These are phyloP conservation scores for Candolleomyces eurysporus DNA, from an alignment of 768 basidiomycete genomes.

Conservation along the genomic window DNA sequence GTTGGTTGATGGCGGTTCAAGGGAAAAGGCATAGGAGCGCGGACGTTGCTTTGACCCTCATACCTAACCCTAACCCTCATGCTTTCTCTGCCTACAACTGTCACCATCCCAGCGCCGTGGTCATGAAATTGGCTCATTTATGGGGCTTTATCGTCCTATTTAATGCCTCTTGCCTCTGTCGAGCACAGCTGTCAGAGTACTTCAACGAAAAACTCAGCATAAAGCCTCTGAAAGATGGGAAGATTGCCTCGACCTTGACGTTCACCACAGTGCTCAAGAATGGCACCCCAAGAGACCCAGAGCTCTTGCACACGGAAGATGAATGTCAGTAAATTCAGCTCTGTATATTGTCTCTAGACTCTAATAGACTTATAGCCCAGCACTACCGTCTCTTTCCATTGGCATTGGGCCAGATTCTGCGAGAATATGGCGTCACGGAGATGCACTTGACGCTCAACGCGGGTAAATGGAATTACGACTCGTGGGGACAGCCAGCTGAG, in stretches of 20 bases:
- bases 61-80: too few relatives aligned
- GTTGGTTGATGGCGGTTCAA: neutral
- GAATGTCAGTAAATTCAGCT: conserved; percentile 32
- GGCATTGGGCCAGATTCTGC: conserved; percentile 81
- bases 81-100: neutral
- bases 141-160: neutral
- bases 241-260: conserved; percentile 74
- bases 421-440: conserved; percentile 82
- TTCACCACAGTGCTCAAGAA: conserved; percentile 66
- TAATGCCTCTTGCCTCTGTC: neutral
- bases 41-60: too few relatives aligned
- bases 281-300: conserved; percentile 56
- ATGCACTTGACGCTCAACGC: conserved; percentile 88
- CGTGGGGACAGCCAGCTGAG: conserved; percentile 81
- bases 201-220: conserved; percentile 48
- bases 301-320: conserved; percentile 47
- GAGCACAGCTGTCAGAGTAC: conserved; percentile 28
- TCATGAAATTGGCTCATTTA: conserved; percentile 26
- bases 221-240: conserved; percentile 72
- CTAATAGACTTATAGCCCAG: conserved; percentile 49
- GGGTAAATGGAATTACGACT: conserved; percentile 86
- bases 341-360: neutral
- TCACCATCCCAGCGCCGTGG: conserved; percentile 27
- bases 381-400: conserved; percentile 89
- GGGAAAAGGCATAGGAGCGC: too few relatives aligned